Evolutionary conservation across 345 rosid species (phyloP), one percentile per base, ranked within the genome.

Genomic region (Kernera saxatilis): DNA sequence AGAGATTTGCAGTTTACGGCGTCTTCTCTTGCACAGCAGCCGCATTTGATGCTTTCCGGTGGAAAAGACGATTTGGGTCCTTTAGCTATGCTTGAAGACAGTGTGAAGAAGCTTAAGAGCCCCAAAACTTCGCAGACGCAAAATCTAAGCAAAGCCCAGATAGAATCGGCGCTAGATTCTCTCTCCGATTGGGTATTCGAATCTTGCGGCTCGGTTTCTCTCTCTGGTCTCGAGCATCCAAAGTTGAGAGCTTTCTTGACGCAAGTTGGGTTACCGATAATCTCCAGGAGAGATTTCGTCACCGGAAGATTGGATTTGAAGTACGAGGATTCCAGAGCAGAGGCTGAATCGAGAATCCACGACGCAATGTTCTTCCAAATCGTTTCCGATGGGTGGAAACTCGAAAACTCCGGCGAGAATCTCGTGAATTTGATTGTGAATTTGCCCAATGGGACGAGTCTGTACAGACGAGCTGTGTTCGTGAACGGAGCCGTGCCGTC

Each of bases 331-430:
- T 84, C 87, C 19, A 86, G 78, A 84, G 85, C 83, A 0, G 98
- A 87, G 71, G 82, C 98, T 8, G 99, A 95, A 63, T 83, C 87
- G 6, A 84, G 94, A 69, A 85, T 92, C 73, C 72, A 88, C 61
- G 99, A 95, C 71, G 98, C 99, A 14, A 86, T 90, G 97, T 95
- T 95, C 86, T 92, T 92, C 70, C 99, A 95, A 72, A 69, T 95
- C 46, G 84, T 94, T 1, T 85, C 99, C 1, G 92, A 88, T 44
- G 99, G 99, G 4, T 95, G 99, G 99, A 87, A 82, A 72, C 78
- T 64, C 36, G 77, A 81, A 60, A 78, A 41, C 26, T 68, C 73
- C 40, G 82, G 77, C 29, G 84, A 83, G 48, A 82, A 80, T 78
- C 72, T 92, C 49, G 97, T 92, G 43, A 95, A 82, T 69, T 81